Percentiles rank a stretch among this genome's conserved stretches.
These are phyloP conservation scores for Ophiostoma tasmaniense DNA, from an alignment of 2,329 filamentous ascomycete species.

Conservation along the genomic window DNA sequence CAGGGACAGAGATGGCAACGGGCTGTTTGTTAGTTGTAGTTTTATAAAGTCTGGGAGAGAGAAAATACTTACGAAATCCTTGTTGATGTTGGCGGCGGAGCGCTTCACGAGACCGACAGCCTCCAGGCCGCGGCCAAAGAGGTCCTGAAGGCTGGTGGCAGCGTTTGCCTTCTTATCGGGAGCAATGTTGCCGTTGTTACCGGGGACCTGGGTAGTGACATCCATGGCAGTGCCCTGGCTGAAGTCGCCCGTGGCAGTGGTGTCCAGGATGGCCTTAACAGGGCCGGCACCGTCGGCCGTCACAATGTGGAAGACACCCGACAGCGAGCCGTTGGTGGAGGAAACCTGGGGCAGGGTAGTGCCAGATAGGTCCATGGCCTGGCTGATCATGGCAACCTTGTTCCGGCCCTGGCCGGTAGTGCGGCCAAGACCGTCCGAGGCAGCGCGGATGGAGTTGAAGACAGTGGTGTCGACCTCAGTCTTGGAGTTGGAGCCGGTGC, in stretches of 20 bases:
- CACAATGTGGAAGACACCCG: conserved; percentile 33
- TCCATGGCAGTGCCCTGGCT: conserved; percentile 25
- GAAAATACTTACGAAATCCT: not conserved
- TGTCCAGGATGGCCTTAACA: conserved; percentile 31
- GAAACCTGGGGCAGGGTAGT: conserved; percentile 34
- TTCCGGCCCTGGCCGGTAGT: conserved; percentile 32
- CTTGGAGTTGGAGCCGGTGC: conserved; percentile 32
- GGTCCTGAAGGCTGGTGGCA: not conserved
- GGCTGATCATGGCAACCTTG: conserved; percentile 26
- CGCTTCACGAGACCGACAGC: not conserved
- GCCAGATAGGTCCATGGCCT: conserved; percentile 31
- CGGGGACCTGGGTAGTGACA: conserved; percentile 31
- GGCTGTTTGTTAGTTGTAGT: conserved; percentile 27
- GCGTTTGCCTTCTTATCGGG: conserved; percentile 11
- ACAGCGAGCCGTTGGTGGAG: conserved; percentile 27
- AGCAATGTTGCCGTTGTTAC: conserved; percentile 29
- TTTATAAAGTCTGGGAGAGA: not conserved
- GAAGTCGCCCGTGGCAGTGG: conserved; percentile 31
- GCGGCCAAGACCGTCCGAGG: conserved; percentile 32
- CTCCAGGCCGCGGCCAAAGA: not conserved
- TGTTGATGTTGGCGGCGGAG: not conserved
- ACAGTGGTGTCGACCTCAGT: conserved; percentile 40
- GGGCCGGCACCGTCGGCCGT: conserved; percentile 36
- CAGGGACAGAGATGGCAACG: conserved; percentile 31
- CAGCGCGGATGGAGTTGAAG: conserved; percentile 30